Evolutionary conservation across 176 grass and related monocot species (phyloP), one percentile per base, ranked within the genome.

Genomic region (Leersia perrieri): DNA sequence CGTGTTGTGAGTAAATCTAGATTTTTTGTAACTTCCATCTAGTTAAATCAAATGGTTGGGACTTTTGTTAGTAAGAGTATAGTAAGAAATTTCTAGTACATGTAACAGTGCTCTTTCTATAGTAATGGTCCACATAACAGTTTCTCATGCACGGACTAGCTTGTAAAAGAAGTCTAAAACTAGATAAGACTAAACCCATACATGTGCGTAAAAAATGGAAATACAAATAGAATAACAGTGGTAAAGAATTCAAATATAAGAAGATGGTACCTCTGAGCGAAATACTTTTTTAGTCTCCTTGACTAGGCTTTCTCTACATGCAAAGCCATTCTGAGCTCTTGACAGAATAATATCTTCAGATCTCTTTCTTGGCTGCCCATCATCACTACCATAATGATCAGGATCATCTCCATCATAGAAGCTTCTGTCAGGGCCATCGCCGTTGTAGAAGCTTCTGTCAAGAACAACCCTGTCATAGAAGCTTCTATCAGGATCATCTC

Each of bases 261-360:
- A 80, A 55, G 55, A 63, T 22, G 33, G 11, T 74, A 97, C 94
- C 94, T 94, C 89, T 27, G 82, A 90, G 64, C 89, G 65, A 67
- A 79, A 82, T 39, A 87, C 73, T 44, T 83, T 91, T 36, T 60
- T 78, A 3, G 91, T 88, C 74, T 88, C 94, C 80, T 91, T 97
- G 31, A 94, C 94, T 0, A 81, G 76, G 30, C 86, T 30, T 25
- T 92, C 85, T 79, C 94, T 79, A 66, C 94, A 97, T 51, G 84
- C 72, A 55, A 94, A 94, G 23, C 91, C 91, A 35, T 44, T 94
- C 53, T 77, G 77, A 33, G 40, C 68, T 76, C 91, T 86, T 74
- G 73, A 41, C 51, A 76, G 72, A 15, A 97, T 75, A 39, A 92
- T 88, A 70, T 97, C 94, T 69, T 94, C 94, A 14, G 76, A 94